Evolutionary conservation across 2,329 filamentous ascomycete genomes (phyloP).

Genomic region (Pseudocercospora cruenta): DNA sequence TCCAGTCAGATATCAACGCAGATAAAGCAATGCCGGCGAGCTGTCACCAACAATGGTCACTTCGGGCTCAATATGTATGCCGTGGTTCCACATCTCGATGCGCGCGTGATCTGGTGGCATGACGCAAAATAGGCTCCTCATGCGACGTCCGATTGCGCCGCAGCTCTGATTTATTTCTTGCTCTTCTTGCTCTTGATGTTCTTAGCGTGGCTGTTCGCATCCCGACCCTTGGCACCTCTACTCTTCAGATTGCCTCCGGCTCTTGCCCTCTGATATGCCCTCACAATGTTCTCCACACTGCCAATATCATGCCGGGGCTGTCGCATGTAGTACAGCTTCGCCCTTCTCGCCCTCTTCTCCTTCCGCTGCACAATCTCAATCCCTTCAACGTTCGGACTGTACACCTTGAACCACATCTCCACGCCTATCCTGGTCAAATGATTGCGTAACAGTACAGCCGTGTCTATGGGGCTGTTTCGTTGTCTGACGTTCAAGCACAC

Average conservation of each 20-base stretch:
- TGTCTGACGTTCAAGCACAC: slow-evolving; percentile 85
- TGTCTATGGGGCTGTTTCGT: slow-evolving; percentile 74
- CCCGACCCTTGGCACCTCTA: slow-evolving; percentile 33
- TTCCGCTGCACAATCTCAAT: slow-evolving; percentile 92
- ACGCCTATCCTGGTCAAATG: slow-evolving; percentile 84
- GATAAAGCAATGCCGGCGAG: no score
- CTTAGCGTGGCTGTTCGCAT: slow-evolving; percentile 37
- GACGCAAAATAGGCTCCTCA: no score
- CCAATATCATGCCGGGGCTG: slow-evolving; percentile 85
- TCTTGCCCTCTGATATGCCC: slow-evolving; percentile 63
- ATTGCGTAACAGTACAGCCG: slow-evolving; percentile 81
- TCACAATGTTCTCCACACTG: slow-evolving; percentile 78
- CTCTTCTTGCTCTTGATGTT: slow-evolving; percentile 38
- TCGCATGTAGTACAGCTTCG: slow-evolving; percentile 88
- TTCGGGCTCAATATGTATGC: no score
- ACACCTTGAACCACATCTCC: slow-evolving; percentile 98
- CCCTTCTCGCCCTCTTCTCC: slow-evolving; percentile 81
- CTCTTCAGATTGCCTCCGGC: slow-evolving; percentile 40
- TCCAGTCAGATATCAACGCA: no score
- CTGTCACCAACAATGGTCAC: no score
- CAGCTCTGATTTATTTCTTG: slow-evolving; percentile 10
- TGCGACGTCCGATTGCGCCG: no score
- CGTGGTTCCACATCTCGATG: no score
- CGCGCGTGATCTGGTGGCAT: no score
- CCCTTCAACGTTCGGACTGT: slow-evolving; percentile 82